Percentiles rank a stretch among this genome's conserved stretches.
Conservation (phyloP, 495 filamentous ascomycete genomes). For the Achaetomiella virescens region DNA sequence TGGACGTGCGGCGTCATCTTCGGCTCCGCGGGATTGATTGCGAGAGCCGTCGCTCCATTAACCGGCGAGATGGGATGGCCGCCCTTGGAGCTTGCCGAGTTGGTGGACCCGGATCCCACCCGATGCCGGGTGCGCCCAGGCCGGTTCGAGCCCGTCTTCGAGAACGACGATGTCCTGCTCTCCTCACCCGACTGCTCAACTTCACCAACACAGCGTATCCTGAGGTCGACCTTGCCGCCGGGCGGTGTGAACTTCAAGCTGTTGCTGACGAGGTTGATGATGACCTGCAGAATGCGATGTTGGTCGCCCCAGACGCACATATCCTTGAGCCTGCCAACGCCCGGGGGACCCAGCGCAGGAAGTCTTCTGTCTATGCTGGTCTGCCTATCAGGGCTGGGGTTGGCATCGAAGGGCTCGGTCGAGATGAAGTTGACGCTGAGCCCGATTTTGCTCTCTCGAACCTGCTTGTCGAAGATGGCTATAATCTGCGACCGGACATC, state of each 20-base stretch:
- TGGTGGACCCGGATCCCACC: slow-evolving; percentile 44
- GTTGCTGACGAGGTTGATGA: slow-evolving; percentile 92
- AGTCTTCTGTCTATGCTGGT: slow-evolving; percentile 34
- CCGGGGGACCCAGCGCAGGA: slow-evolving; percentile 50
- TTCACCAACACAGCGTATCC: slow-evolving; percentile 65
- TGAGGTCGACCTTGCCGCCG: slow-evolving; percentile 64
- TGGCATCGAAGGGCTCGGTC: slow-evolving; percentile 34
- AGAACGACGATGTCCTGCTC: slow-evolving; percentile 47
- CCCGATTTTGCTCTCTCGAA: slow-evolving; percentile 66
- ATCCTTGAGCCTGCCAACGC: slow-evolving; percentile 61
- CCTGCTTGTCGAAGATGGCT: slow-evolving; percentile 85
- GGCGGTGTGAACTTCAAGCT: slow-evolving; percentile 86
- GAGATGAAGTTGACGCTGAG: slow-evolving; percentile 65
- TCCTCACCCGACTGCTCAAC: slow-evolving; percentile 33
- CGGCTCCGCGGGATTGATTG: slow-evolving; percentile 54
- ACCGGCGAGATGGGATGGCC: slow-evolving; percentile 22
- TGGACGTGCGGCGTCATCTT: slow-evolving; percentile 44
- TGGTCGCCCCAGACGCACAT: slow-evolving; percentile 83
- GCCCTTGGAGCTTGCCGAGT: slow-evolving; percentile 42
- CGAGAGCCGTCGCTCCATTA: slow-evolving; percentile 42
- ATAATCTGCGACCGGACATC: slow-evolving; percentile 74
- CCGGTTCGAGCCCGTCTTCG: slow-evolving; percentile 38
- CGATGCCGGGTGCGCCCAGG: slow-evolving; percentile 36
- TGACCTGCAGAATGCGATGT: slow-evolving; percentile 78
- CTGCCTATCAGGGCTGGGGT: slow-evolving; percentile 25